Evolutionary conservation across 371 early-diverging fungal species (phyloP).

Genomic region (Quaeritorhiza haematococci): DNA sequence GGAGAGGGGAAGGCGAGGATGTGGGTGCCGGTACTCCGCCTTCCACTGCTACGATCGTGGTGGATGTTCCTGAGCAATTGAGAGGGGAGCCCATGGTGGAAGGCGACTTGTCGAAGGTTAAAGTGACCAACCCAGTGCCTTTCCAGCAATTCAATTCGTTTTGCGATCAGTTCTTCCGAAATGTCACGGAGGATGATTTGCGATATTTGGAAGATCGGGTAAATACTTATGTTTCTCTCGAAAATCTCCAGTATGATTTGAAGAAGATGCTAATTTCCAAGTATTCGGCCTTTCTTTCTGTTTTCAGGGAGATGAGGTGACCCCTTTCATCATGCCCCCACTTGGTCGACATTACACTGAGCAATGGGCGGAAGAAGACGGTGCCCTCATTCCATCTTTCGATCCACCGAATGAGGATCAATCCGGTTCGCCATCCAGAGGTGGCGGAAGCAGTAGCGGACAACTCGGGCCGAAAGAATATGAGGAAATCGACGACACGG

Average conservation of each 20-base stretch:
- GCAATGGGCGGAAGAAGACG: slow-evolving; percentile 81
- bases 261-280: not conserved
- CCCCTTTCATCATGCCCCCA: slow-evolving; percentile 66
- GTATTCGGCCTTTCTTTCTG: not conserved
- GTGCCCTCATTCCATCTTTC: slow-evolving; percentile 17
- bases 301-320: slow-evolving; percentile 58
- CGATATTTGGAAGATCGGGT: slow-evolving; percentile 54
- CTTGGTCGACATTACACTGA: slow-evolving; percentile 72
- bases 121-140: slow-evolving; percentile 73
- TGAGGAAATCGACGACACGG: slow-evolving; percentile 35
- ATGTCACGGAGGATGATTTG: slow-evolving; percentile 74
- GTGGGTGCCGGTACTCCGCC: too few species aligned
- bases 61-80: too few species aligned
- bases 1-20: too few species aligned
- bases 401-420: too few species aligned
- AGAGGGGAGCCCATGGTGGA: too few species aligned
- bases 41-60: too few species aligned
- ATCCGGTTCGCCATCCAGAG: too few species aligned
- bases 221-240: slow-evolving; percentile 3
- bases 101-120: slow-evolving; percentile 63
- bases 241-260: not conserved
- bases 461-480: slow-evolving; percentile 7
- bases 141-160: slow-evolving; percentile 74
- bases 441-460: not conserved
- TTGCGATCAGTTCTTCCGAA: slow-evolving; percentile 78